These are phyloP conservation scores for Taxillus chinensis DNA, from an alignment of 164 flowering plant species.

Conservation along the genomic window DNA sequence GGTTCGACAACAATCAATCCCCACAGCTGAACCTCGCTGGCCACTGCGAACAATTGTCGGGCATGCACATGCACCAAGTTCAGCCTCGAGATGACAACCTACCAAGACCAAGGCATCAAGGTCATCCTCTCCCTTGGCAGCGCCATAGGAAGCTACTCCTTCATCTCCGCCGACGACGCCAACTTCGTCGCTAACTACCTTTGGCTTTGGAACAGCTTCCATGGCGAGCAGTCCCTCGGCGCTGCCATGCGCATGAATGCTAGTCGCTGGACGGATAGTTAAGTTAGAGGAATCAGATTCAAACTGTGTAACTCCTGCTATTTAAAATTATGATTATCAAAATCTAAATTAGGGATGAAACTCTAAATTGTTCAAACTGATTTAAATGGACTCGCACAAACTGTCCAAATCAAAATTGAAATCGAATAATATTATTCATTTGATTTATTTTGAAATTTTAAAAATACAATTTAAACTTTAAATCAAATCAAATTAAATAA, in stretches of 20 bases:
- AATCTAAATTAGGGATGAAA: too few relatives aligned
- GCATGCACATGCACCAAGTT: conserved; percentile 20
- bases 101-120: conserved; percentile 33
- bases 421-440: too few relatives aligned
- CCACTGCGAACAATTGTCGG: conserved; percentile 31
- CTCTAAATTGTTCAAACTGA: too few relatives aligned
- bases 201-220: conserved; percentile 20
- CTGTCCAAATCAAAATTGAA: too few relatives aligned
- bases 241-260: conserved; percentile 17
- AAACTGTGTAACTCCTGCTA: too few relatives aligned
- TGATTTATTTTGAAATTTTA: too few relatives aligned
- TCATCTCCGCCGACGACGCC: conserved; percentile 19
- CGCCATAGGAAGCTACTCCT: conserved; percentile 16
- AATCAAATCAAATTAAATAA: too few relatives aligned
- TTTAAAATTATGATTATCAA: too few relatives aligned
- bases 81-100: conserved; percentile 13
- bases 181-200: conserved; percentile 14
- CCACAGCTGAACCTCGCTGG: conserved; percentile 41
- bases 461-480: too few relatives aligned
- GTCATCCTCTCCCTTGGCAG: conserved; percentile 49
- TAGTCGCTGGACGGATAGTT: too few relatives aligned
- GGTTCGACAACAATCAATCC: conserved; percentile 31
- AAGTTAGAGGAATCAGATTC: too few relatives aligned
- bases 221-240: conserved; percentile 19
- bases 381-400: too few relatives aligned